Base-by-base conservation (phyloP, 2,329 filamentous ascomycete species). In the Pseudofabraea citricarpa region DNA sequence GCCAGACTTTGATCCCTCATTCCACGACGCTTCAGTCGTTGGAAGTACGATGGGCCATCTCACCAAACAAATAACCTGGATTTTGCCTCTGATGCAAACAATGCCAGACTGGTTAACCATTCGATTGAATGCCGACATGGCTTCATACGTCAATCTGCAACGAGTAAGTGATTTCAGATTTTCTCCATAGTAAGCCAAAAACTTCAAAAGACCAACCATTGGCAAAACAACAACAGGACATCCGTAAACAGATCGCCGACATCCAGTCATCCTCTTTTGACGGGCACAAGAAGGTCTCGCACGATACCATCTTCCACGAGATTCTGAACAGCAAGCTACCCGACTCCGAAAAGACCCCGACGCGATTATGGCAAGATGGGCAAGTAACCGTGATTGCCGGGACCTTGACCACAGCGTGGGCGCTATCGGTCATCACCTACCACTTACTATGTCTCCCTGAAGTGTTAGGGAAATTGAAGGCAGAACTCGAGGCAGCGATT, bases 331-430 rank as follows among this genome's bases (percentile, higher is more conserved):
- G 40, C 24, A 38, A 49, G 13, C 56, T 68, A 0, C 59, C 64
- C 2, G 27, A 47, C 2, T 15, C 46, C 4, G 64, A 67, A 23
- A 65, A 64, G 46, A 48, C 55, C 0, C 19, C 54, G 1, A 23
- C 37, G 2, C 55, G 65, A 1, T 48, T 68, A 5, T 47, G 48
- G 4, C 49, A 57, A 2, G 65, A 68, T 20, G 32, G 32, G 4
- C 32, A 36, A 36, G 32, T 36, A 10, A 36, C 7, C 2, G 32
- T 36, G 4, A 41, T 44, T 1, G 68, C 66, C 3, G 68, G 64
- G 3, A 64, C 62, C 9, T 59, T 66, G 29, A 71, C 67, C 0
- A 63, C 59, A 0, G 57, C 56, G 9, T 59, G 58, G 51, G 54
- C 60, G 0, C 52, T 72, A 15, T 49, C 58, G 3, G 47, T 65